Base-by-base conservation (phyloP, 2,329 filamentous ascomycete species). In the Pyrenochaeta sp. region DNA sequence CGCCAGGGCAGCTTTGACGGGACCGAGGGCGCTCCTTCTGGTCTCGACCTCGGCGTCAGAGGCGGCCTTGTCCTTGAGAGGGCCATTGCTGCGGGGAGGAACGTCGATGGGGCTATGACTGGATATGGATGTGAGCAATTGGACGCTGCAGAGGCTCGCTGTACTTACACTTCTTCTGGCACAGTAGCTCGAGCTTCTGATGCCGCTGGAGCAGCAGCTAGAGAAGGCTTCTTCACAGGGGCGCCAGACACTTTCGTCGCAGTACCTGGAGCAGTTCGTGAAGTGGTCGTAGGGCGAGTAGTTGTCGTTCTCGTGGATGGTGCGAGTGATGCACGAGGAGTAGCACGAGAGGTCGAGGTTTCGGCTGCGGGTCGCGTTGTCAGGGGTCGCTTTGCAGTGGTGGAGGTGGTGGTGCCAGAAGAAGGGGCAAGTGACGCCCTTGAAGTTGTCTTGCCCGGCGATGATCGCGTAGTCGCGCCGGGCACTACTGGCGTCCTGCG, bases 41-140 rank as follows among this genome's bases (percentile, higher is more conserved):
- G 51, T 56, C 51, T 74, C 72, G 49, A 66, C 60, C 60, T 75
- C 73, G 51, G 71, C 71, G 53, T 75, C 73, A 15, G 73, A 75
- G 20, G 65, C 61, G 33, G 71, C 69, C 58, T 74, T 73, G 36
- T 74, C 71, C 56, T 69, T 73, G 60, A 63, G 61, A 7, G 49
- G 56, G 41, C 51, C 60, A 57, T 65, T 45, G 56, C 57, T 64
- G 48, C 58, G 66, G 32, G 63, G 54, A 35, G 69, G 61, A 29
- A 66, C 56, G 17, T 68, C 46, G 40, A 66, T 58, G 37, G 63
- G 64, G 37, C 61, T 63, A 42, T 60, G 53, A 7, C 64, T 71
- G 45, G 39, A 35, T 39, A 7, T 3, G 11, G 17, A 20, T 55
- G 11, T 39, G 12, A 39, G 36, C 36, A 39, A 2, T 23, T 5